These are phyloP conservation scores for Rhizodiscina lignyota DNA, from an alignment of 495 filamentous ascomycete genomes.

Conservation along the genomic window DNA sequence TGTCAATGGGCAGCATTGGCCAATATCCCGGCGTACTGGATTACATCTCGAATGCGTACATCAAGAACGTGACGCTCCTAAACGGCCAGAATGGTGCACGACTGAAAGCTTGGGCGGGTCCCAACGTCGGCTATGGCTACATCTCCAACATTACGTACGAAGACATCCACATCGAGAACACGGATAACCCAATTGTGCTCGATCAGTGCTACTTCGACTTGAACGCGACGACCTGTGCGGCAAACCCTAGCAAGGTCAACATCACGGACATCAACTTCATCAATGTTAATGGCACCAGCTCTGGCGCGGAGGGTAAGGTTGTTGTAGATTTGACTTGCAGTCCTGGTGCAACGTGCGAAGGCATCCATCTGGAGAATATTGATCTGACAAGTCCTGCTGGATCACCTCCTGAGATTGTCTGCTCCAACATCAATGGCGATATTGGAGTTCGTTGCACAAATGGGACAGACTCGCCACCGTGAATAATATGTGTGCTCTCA, in stretches of 20 bases:
- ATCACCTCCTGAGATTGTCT: conserved; percentile 28
- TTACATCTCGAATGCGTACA: conserved; percentile 34
- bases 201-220: conserved; percentile 44
- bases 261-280: conserved; percentile 37
- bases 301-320: conserved; percentile 30
- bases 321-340: conserved; percentile 35
- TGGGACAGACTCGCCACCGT: too few species aligned
- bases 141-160: conserved; percentile 43
- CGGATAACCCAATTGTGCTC: conserved; percentile 34
- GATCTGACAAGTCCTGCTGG: conserved; percentile 32
- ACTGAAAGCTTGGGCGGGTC: conserved; percentile 39
- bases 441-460: conserved; percentile 26
- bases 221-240: conserved; percentile 28
- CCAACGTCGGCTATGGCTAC: conserved; percentile 35
- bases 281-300: conserved; percentile 36
- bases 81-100: conserved; percentile 39
- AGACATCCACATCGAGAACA: conserved; percentile 37
- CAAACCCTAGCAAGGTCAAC: conserved; percentile 35
- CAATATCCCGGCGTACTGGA: conserved; percentile 36
- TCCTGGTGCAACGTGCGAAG: conserved; percentile 34
- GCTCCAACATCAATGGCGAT: conserved; percentile 33
- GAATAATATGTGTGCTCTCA: too few species aligned
- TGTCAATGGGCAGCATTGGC: conserved; percentile 40
- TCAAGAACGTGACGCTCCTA: conserved; percentile 38
- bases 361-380: conserved; percentile 33